Percentiles rank a stretch among this genome's conserved stretches.
phyloP scores from a whole-genome alignment of 495 filamentous ascomycete species.

The Apodospora peruviana region DNA sequence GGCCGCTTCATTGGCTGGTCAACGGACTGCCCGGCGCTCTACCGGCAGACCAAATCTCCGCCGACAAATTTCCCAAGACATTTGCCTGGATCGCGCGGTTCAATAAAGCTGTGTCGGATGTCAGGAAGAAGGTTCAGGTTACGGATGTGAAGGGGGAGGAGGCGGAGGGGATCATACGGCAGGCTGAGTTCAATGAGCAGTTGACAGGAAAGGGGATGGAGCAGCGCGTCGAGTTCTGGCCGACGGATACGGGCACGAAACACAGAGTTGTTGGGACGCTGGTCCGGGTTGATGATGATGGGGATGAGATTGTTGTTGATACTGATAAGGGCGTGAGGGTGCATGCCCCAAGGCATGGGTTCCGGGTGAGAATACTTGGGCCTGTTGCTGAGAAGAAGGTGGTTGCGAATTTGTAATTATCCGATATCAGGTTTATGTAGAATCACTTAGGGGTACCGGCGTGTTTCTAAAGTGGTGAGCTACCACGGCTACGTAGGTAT shows the following conservation, averaged over 20 bases:
- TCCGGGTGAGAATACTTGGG: slow-evolving; percentile 33
- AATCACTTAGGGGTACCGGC: background rate
- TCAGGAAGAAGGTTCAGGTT: slow-evolving; percentile 14
- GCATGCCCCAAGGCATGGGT: slow-evolving; percentile 53
- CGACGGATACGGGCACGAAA: slow-evolving; percentile 49
- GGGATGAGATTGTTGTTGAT: slow-evolving; percentile 48
- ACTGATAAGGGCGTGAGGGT: slow-evolving; percentile 40
- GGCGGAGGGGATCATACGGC: slow-evolving; percentile 34
- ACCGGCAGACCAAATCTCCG: slow-evolving; percentile 32
- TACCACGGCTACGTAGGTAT: too few relatives aligned
- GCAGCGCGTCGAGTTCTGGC: slow-evolving; percentile 45
- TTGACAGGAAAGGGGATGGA: slow-evolving; percentile 36
- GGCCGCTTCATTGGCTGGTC: slow-evolving; percentile 55
- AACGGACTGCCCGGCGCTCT: slow-evolving; percentile 44
- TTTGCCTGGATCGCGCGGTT: slow-evolving; percentile 55
- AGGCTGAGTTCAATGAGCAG: slow-evolving; percentile 25
- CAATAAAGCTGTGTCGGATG: slow-evolving; percentile 21
- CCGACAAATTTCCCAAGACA: slow-evolving; percentile 41
- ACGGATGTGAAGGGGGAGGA: slow-evolving; percentile 40
- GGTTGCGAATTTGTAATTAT: background rate
- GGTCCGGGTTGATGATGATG: slow-evolving; percentile 43
- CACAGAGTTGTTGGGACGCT: slow-evolving; percentile 50
- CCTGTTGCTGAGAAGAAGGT: background rate
- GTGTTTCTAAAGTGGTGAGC: too few relatives aligned
- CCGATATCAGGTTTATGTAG: background rate